phyloP scores from a whole-genome alignment of 2,329 filamentous ascomycete genomes.

The Xylaria sp. region DNA sequence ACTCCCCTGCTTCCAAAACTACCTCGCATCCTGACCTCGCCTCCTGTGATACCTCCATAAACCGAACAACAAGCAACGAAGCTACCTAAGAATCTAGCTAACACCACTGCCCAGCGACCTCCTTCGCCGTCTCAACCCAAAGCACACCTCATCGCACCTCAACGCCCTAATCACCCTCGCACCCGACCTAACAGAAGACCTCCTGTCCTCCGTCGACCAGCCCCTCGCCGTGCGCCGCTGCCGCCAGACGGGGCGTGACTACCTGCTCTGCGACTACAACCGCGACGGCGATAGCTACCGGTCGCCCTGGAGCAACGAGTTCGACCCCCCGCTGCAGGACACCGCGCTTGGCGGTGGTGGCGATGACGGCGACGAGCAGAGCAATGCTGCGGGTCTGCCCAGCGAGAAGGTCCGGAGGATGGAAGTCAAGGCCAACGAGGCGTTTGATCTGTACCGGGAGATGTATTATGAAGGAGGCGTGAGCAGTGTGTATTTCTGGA shows the following conservation, averaged over 20 bases:
- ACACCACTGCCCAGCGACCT: conserved; percentile 73
- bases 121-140: conserved; percentile 95
- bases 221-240: conserved; percentile 87
- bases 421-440: conserved; percentile 92
- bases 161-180: conserved; percentile 86
- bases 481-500: conserved; percentile 97
- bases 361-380: conserved; percentile 57
- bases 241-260: conserved; percentile 88
- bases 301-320: conserved; percentile 98
- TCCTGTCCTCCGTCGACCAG: conserved; percentile 96
- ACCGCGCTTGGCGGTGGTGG: conserved; percentile 42
- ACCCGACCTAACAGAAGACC: conserved; percentile 93
- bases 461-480: conserved; percentile 97
- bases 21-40: no score
- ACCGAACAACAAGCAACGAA: background rate
- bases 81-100: background rate
- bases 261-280: conserved; percentile 99
- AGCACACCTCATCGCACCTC: conserved; percentile 87
- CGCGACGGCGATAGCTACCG: conserved; percentile 97
- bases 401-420: conserved; percentile 91
- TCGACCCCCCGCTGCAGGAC: conserved; percentile 81
- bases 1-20: no score
- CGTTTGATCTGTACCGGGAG: conserved; percentile 95
- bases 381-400: conserved; percentile 80
- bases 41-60: background rate